Evolutionary conservation across 129 eudicot species (phyloP).

Genomic region (Chrysanthemum lavandulifolium): DNA sequence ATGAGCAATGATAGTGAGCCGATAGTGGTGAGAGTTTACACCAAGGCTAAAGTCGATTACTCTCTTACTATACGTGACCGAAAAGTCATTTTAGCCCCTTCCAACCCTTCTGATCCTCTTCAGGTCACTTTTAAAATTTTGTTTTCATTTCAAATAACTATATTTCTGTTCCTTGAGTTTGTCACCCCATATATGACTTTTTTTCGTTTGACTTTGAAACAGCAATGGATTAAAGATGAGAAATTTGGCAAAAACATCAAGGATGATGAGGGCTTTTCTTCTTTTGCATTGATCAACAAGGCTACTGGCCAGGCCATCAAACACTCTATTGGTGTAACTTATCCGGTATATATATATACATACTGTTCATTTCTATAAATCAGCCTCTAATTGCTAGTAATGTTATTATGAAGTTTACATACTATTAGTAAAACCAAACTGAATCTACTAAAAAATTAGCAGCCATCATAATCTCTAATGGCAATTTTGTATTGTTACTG

Average conservation of each 20-base stretch:
- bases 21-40: constrained; percentile 28
- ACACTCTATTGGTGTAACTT: constrained; percentile 61
- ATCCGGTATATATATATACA: constrained; percentile 41
- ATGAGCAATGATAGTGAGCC: background rate
- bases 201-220: background rate
- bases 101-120: constrained; percentile 40
- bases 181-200: no score
- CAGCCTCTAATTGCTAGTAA: background rate
- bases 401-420: no score
- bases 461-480: no score
- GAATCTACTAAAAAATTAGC: no score
- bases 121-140: constrained; percentile 30
- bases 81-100: constrained; percentile 44
- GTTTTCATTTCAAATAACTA: constrained; percentile 36
- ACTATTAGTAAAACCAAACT: no score
- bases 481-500: no score
- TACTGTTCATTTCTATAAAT: background rate
- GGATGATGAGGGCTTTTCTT: constrained; percentile 52
- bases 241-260: background rate
- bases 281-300: constrained; percentile 64
- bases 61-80: constrained; percentile 46
- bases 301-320: constrained; percentile 68
- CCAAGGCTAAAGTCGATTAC: constrained; percentile 44
- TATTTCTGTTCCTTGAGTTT: background rate
- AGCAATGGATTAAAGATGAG: constrained; percentile 8